Evolutionary conservation across 371 early-diverging fungal genomes (phyloP).

Genomic region (Mortierella sp.): DNA sequence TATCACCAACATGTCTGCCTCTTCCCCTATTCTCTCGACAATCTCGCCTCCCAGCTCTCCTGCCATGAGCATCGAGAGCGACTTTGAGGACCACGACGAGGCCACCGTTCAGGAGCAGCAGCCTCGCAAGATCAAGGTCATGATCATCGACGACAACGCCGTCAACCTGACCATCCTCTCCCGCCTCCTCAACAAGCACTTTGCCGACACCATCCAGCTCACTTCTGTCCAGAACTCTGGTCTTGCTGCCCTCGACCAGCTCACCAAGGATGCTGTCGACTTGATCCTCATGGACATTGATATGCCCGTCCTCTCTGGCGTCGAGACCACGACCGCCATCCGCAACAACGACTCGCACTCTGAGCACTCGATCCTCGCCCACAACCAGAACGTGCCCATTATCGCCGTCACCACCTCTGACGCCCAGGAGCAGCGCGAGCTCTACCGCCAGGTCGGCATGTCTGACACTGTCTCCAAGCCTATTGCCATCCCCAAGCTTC

Average conservation of each 20-base stretch:
- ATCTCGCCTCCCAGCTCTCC: conserved; percentile 48
- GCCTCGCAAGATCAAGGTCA: conserved; percentile 55
- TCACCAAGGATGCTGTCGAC: conserved; percentile 64
- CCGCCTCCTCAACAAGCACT: conserved; percentile 64
- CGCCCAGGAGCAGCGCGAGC: conserved; percentile 56
- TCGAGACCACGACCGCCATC: conserved; percentile 66
- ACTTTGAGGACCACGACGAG: conserved; percentile 32
- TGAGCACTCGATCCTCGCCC: conserved; percentile 61
- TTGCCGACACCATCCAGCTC: conserved; percentile 62
- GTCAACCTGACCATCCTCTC: conserved; percentile 71
- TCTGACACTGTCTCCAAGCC: conserved; percentile 59
- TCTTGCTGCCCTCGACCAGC: conserved; percentile 60
- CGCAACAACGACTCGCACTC: conserved; percentile 55
- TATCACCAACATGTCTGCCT: conserved; percentile 26
- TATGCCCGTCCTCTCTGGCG: conserved; percentile 72
- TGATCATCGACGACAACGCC: conserved; percentile 73
- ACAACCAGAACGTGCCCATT: conserved; percentile 70
- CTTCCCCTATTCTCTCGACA: conserved; percentile 21
- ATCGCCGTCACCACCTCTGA: conserved; percentile 76
- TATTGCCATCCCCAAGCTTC: conserved; percentile 44
- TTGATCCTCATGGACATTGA: conserved; percentile 76
- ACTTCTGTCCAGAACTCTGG: conserved; percentile 60
- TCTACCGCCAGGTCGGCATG: conserved; percentile 57
- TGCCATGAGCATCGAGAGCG: conserved; percentile 51
- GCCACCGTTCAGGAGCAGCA: conserved; percentile 8